Conservation (phyloP, 208 protist species). For the Kentomonas sorsogonicus region DNA sequence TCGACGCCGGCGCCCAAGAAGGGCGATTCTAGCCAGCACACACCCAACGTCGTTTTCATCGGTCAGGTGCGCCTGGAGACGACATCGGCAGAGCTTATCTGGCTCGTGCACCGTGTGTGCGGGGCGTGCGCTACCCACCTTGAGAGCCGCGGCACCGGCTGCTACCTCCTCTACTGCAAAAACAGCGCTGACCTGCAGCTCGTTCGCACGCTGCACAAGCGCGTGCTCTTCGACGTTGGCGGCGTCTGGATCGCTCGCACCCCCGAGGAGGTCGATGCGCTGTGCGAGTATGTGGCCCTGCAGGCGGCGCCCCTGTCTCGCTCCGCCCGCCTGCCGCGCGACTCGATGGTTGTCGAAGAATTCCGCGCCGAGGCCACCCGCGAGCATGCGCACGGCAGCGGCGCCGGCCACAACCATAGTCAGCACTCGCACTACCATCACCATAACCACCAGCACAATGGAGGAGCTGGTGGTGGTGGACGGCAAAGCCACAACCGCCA, state of each 20-base stretch:
- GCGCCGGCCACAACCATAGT: background rate
- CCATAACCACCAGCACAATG: too few species aligned
- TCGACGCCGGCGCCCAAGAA: background rate
- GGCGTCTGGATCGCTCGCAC: conserved; percentile 75
- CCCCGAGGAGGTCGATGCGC: conserved; percentile 57
- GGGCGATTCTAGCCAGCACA: background rate
- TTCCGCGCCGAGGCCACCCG: conserved; percentile 38
- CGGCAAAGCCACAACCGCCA: too few species aligned
- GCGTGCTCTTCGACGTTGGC: conserved; percentile 74
- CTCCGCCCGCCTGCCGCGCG: conserved; percentile 57
- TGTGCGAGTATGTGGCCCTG: conserved; percentile 77
- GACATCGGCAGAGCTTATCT: conserved; percentile 61
- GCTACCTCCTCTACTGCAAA: conserved; percentile 67
- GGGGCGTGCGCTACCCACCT: conserved; percentile 50
- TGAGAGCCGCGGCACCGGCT: conserved; percentile 69
- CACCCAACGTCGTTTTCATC: conserved; percentile 53
- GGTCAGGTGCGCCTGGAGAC: conserved; percentile 84
- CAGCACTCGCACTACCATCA: too few species aligned
- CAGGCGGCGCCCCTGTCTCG: conserved; percentile 49
- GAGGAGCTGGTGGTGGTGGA: too few species aligned
- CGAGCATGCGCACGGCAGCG: conserved; percentile 10
- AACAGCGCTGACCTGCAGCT: conserved; percentile 51
- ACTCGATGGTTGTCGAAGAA: conserved; percentile 84
- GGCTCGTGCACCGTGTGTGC: conserved; percentile 67
- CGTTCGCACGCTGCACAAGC: conserved; percentile 74